These are phyloP conservation scores for Lolium multiflorum DNA, from an alignment of 176 grass and related monocot species.

Conservation along the genomic window DNA sequence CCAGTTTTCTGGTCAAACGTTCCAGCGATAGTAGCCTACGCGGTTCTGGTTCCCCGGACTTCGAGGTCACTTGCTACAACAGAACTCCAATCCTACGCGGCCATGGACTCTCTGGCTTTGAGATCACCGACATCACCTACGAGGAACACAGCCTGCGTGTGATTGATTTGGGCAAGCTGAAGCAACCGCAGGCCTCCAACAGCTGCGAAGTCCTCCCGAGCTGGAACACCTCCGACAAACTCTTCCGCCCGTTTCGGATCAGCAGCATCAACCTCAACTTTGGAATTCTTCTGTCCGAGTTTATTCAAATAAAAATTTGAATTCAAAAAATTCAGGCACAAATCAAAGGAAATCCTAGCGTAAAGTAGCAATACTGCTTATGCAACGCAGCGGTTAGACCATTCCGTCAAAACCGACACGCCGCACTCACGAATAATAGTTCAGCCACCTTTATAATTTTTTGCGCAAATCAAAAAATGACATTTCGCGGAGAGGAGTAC, in stretches of 20 bases:
- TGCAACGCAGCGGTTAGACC: too few species aligned
- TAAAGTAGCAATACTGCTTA: too few species aligned
- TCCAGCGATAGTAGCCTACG: neutral
- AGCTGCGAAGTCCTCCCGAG: neutral
- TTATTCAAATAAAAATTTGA: too few species aligned
- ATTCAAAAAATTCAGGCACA: too few species aligned
- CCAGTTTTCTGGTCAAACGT: too few species aligned
- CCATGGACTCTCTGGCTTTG: neutral
- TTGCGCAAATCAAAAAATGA: too few species aligned
- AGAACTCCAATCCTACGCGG: neutral
- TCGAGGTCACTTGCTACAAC: neutral
- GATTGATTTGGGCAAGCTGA: neutral
- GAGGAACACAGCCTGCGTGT: neutral
- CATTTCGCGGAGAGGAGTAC: too few species aligned
- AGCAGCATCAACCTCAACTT: neutral
- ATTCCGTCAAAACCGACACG: too few species aligned
- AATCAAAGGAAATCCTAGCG: too few species aligned
- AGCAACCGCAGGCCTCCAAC: neutral
- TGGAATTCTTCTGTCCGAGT: too few species aligned
- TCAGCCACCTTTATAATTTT: too few species aligned
- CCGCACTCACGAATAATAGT: too few species aligned
- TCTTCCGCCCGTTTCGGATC: neutral
- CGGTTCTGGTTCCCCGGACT: neutral
- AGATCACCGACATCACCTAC: neutral
- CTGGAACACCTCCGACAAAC: neutral